Base-by-base conservation (phyloP, 2,329 filamentous ascomycete species). In the Thermothelomyces thermophilus region DNA sequence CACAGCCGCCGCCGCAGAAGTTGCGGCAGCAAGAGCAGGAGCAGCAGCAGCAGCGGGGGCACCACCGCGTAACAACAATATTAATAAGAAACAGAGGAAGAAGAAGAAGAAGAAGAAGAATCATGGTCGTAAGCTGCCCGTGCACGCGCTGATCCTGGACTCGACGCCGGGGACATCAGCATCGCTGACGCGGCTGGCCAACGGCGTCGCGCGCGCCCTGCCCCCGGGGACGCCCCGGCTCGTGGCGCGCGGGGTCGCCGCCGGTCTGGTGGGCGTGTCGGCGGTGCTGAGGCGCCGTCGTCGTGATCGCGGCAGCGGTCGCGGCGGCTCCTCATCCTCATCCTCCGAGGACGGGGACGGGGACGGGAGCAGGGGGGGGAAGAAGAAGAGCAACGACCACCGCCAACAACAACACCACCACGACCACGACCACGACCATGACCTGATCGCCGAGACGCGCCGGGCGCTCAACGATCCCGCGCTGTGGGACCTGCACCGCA, bases 401-500 rank as follows among this genome's bases (percentile, higher is more conserved):
- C n/a, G n/a, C n/a, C n/a, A n/a, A n/a, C n/a, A n/a, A n/a, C n/a
- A n/a, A n/a, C n/a, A n/a, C n/a, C n/a, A n/a, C n/a, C n/a, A 53
- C n/a, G 42, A 50, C 8, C 10, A 53, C n/a, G 42, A 50, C 8
- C 10, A 53, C n/a, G 42, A 50, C 8, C 10, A 5, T 17, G 55
- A 57, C 33, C 14, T 57, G 8, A 52, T 62, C 36, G 48, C 34
- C 39, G 47, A 53, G 50, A 60, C 56, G 13, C 36, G 58, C 24
- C 33, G 43, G 26, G 59, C 53, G 34, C 41, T 62, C 19, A 60
- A 58, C 31, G 55, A 60, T 16, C 30, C 20, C 5, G 10, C 9
- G n/a, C 35, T 61, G 30, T 61, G 59, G 53, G 42, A 40, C 14
- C 28, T 53, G 2, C 3, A 3, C 3, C 26, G 31, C 7, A 39